Base-by-base conservation (phyloP, 306 rosid species). In the Cajanus cajan region DNA sequence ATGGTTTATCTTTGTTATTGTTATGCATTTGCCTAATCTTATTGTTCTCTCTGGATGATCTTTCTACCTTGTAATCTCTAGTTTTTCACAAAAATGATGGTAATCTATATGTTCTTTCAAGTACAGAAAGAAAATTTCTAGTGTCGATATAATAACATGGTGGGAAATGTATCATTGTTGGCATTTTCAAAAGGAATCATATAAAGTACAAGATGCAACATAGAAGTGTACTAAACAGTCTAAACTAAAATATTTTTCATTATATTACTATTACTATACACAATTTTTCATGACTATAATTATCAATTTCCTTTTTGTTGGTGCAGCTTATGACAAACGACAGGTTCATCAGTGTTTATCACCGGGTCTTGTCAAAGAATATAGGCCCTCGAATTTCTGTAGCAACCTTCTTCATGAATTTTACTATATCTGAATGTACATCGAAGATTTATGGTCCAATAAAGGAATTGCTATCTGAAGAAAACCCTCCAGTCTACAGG, bases 291-390 rank as follows among this genome's bases (percentile, higher is more conserved):
- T 12, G 55, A 68, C 24, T 48, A 34, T 9, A 37, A 9, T 12
- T 28, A 34, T 12, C n/a, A 11, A 1, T 19, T 22, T 59, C 22
- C 24, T 48, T 58, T 24, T 4, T 25, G 7, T 15, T 31, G 39
- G n/a, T 76, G 24, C 73, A 74, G 85, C 68, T 81, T 67, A 10
- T 85, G 39, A 64, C 92, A 13, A 86, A 86, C 43, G 88, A 83
- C 43, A 76, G 2, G 28, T 69, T 86, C 76, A 58, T 31, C 34
- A 82, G 88, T 39, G 79, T 70, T 28, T 65, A 62, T 18, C 89
- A 85, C 48, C 58, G 86, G 68, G 86, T 83, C 15, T 5, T 85
- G 12, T 73, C 76, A 0, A 74, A 15, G 0, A 16, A 39, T 16
- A 52, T 2, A 5, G 86, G 87, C 1, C 85, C 92, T 13, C 69